These are phyloP conservation scores for Psidium friedrichsthalianum DNA, from an alignment of 345 rosid species.

Conservation along the genomic window DNA sequence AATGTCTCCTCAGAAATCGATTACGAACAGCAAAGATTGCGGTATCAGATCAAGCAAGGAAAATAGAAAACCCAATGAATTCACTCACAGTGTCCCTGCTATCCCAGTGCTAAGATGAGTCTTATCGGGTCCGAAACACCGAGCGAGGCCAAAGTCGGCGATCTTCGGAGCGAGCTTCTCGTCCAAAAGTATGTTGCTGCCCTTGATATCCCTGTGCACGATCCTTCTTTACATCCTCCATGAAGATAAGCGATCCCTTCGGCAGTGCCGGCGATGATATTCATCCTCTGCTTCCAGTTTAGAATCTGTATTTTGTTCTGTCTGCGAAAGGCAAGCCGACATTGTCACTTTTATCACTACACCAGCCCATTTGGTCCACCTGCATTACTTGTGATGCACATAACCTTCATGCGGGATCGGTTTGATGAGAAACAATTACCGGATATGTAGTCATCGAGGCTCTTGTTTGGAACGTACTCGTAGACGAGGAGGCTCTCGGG, in stretches of 20 bases:
- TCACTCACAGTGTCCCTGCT: constrained; percentile 62
- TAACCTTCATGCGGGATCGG: neutral
- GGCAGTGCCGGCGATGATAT: constrained; percentile 57
- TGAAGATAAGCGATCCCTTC: constrained; percentile 75
- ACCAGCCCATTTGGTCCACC: neutral
- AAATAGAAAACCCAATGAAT: neutral
- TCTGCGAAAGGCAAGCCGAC: constrained; percentile 12
- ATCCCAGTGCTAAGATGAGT: constrained; percentile 51
- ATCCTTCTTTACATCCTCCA: constrained; percentile 44
- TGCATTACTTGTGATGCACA: neutral
- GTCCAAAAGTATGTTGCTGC: constrained; percentile 72
- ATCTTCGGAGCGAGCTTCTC: constrained; percentile 55
- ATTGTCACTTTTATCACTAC: neutral
- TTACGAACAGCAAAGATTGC: neutral
- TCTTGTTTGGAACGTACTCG: constrained; percentile 63
- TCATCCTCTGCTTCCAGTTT: constrained; percentile 52
- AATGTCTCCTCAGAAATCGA: neutral
- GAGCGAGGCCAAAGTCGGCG: constrained; percentile 78
- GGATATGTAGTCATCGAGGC: constrained; percentile 29
- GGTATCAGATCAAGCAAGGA: neutral
- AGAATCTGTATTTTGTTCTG: constrained; percentile 29
- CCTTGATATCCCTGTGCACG: constrained; percentile 77
- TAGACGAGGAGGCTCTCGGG: constrained; percentile 84
- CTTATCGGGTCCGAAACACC: constrained; percentile 31
- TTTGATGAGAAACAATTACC: neutral